Percentiles rank a stretch among this genome's conserved stretches.
Conservation (phyloP, 2,329 filamentous ascomycete species). For the Botryotinia calthae region DNA sequence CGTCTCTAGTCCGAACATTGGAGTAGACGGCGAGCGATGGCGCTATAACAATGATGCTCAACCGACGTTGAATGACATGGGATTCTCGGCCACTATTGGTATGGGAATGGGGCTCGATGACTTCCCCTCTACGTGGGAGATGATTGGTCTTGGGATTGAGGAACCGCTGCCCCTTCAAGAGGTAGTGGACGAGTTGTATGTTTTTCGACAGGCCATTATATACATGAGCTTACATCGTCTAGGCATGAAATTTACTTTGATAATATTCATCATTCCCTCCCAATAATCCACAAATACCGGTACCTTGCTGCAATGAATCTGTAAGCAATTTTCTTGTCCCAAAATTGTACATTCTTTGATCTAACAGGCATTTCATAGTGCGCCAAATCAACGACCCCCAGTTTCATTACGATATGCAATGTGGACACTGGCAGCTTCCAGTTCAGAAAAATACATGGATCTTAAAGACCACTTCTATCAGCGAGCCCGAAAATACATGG, state of each 20-base stretch:
- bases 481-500: conserved; percentile 83
- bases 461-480: conserved; percentile 88
- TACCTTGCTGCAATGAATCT: conserved; percentile 88
- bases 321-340: conserved; percentile 41
- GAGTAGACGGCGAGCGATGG: conserved; percentile 55
- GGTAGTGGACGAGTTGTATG: conserved; percentile 77
- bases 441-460: conserved; percentile 75
- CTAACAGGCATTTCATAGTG: conserved; percentile 42
- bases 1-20: conserved; percentile 48
- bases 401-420: conserved; percentile 90
- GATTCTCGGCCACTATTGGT: conserved; percentile 50
- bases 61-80: conserved; percentile 55
- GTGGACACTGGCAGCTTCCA: conserved; percentile 89
- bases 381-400: conserved; percentile 81
- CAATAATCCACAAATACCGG: conserved; percentile 85
- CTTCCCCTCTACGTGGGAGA: conserved; percentile 74
- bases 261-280: conserved; percentile 80
- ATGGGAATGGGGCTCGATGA: conserved; percentile 49
- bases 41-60: conserved; percentile 52
- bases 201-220: conserved; percentile 23
- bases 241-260: conserved; percentile 85
- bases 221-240: conserved; percentile 30
- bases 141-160: conserved; percentile 68
- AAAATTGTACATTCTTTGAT: not conserved
- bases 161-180: conserved; percentile 66